Evolutionary conservation across 75 land plant genomes (phyloP), one percentile per base, ranked within the genome.

Genomic region (Picea glauca): DNA sequence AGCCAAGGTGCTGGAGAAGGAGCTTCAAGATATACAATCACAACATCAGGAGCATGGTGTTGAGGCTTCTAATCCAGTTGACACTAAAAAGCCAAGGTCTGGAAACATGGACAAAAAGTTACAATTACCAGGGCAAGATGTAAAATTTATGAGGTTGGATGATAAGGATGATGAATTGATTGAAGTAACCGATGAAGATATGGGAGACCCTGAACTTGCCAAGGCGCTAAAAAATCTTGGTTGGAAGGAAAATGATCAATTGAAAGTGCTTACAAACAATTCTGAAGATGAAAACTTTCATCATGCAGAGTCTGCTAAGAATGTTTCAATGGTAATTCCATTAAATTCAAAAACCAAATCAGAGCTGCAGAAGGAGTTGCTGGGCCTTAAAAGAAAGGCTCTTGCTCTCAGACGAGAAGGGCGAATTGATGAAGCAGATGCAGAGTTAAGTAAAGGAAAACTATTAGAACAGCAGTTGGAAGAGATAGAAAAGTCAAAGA

Each of bases 351-450:
- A 93, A 81, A 89, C 85, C 40, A 91, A 84, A 80, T 70, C 88
- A 50, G 74, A 76, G 73, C 84, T 97, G 64, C 95, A 95, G 83
- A 88, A 81, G 58, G 94, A 97, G 78, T 85, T 94, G 33, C 66
- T 97, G 60, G 89, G 81, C 35, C 38, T 86, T 38, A 97, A 95
- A 79, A 91, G 92, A 88, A 90, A 88, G 80, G 99, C 96, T 57
- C 88, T 94, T 66, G 79, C 93, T 38, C 77, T 97, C 61, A 88
- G 89, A 79, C 84, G 92, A 65, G 94, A 97, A 87, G 99, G 99
- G 9, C 83, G 82, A 72, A 54, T 87, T 58, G 93, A 96, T 35
- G 99, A 95, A 64, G 93, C 99, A 32, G 93, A 91, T 58, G 90
- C 81, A 81, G 98, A 95, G 74, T 79, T 97, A 70, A 88, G 82